Conservation (phyloP, 2,329 filamentous ascomycete genomes). For the Colletotrichum aenigma region DNA sequence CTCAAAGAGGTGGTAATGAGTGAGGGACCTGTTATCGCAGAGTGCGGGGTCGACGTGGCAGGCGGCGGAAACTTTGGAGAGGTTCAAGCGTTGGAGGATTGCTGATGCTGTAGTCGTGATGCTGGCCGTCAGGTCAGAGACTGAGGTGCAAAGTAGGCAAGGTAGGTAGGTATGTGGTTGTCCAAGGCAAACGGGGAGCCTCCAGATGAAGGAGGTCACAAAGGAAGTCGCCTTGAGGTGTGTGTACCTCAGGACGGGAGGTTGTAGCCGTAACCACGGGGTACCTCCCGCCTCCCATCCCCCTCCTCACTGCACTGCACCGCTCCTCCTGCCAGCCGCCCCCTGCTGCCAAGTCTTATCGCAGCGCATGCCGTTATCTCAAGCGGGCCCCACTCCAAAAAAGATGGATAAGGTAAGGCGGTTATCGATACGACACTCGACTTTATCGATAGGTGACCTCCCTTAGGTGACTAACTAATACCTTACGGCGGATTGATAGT, state of each 20-base stretch:
- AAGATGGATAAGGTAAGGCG: neutral
- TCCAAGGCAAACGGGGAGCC: neutral
- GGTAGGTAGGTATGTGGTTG: neutral
- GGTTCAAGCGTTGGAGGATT: neutral
- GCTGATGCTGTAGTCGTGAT: neutral
- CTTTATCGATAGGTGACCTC: neutral
- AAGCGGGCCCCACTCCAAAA: neutral
- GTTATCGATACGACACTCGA: neutral
- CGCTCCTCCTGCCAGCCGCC: neutral
- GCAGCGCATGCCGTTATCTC: slow-evolving; percentile 5
- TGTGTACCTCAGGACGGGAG: neutral
- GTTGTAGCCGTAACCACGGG: neutral
- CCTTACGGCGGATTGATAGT: neutral
- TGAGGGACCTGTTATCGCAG: neutral
- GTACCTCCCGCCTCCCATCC: neutral
- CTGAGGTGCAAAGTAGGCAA: neutral
- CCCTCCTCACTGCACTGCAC: neutral
- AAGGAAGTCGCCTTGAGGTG: neutral
- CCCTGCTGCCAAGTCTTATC: slow-evolving; percentile 10
- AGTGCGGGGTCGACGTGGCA: slow-evolving; percentile 4
- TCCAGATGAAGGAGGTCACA: neutral
- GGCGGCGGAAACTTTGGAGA: neutral
- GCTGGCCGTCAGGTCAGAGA: neutral
- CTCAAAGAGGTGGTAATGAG: neutral
- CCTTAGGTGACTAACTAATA: neutral